phyloP scores from a whole-genome alignment of 208 protist genomes.

The Trypanosoma cruzi region DNA sequence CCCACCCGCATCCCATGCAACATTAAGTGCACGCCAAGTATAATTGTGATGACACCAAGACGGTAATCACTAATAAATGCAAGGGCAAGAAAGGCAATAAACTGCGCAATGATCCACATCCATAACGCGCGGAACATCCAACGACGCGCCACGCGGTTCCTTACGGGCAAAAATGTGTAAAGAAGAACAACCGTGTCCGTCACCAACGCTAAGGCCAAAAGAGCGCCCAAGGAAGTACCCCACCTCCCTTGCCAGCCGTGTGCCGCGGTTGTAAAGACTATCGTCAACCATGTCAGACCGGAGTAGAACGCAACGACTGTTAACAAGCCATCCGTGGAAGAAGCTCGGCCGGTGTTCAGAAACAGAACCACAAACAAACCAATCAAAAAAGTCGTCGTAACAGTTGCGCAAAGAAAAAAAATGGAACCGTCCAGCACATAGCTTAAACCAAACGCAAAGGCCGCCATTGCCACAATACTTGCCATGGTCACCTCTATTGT shows the following conservation, averaged over 20 bases:
- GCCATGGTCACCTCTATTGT: slow-evolving; percentile 44
- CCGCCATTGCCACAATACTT: slow-evolving; percentile 29
- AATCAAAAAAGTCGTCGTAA: slow-evolving; percentile 38
- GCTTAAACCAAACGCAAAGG: slow-evolving; percentile 49
- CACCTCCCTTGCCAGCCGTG: slow-evolving; percentile 45
- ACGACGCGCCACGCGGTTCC: slow-evolving; percentile 9
- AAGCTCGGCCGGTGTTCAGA: slow-evolving; percentile 25
- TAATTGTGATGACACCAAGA: slow-evolving; percentile 17
- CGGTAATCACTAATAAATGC: slow-evolving; percentile 21
- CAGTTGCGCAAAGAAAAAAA: slow-evolving; percentile 43
- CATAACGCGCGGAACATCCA: slow-evolving; percentile 23
- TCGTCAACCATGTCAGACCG: slow-evolving; percentile 48
- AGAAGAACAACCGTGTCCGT: slow-evolving; percentile 15
- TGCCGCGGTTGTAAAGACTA: slow-evolving; percentile 48
- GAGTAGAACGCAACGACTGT: slow-evolving; percentile 16
- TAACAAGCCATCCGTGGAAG: slow-evolving; percentile 9
- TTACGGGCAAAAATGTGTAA: slow-evolving; percentile 1
- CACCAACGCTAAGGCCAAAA: slow-evolving; percentile 13
- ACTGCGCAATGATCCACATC: slow-evolving; percentile 16
- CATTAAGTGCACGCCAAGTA: slow-evolving; percentile 15
- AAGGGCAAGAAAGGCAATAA: slow-evolving; percentile 12
- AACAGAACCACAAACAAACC: slow-evolving; percentile 39
- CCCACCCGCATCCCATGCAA: slow-evolving; percentile 12
- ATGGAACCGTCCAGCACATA: slow-evolving; percentile 43
- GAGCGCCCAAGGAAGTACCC: slow-evolving; percentile 12